These are phyloP conservation scores for Leishmania amazonensis DNA, from an alignment of 208 protist genomes.

Conservation along the genomic window DNA sequence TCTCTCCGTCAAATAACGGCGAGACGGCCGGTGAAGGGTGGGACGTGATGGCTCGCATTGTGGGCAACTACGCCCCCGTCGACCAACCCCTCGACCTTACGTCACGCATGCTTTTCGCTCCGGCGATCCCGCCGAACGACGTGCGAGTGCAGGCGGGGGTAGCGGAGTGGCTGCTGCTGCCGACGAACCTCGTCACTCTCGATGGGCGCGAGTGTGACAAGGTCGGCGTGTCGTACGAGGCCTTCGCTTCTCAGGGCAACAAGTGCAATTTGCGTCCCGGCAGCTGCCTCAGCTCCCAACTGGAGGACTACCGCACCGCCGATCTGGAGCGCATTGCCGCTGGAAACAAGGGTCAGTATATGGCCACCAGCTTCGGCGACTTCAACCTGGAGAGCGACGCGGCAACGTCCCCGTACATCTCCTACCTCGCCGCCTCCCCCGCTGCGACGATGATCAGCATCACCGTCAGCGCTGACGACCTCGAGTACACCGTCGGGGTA, in stretches of 20 bases:
- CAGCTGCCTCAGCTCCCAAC: slow-evolving; percentile 80
- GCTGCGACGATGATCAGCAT: slow-evolving; percentile 68
- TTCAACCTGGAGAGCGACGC: slow-evolving; percentile 37
- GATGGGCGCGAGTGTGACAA: slow-evolving; percentile 88
- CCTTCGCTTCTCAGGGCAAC: slow-evolving; percentile 76
- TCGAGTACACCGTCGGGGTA: slow-evolving; percentile 74
- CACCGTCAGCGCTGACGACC: slow-evolving; percentile 71
- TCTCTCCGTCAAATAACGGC: slow-evolving; percentile 49
- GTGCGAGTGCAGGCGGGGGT: slow-evolving; percentile 47
- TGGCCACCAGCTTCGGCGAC: slow-evolving; percentile 58
- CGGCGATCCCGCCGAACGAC: slow-evolving; percentile 35
- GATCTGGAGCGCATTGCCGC: slow-evolving; percentile 50
- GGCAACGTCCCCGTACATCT: slow-evolving; percentile 47
- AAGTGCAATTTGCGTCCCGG: slow-evolving; percentile 57
- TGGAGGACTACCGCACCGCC: slow-evolving; percentile 72
- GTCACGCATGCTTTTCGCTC: slow-evolving; percentile 78
- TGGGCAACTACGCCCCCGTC: slow-evolving; percentile 71
- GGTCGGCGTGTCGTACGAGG: slow-evolving; percentile 89
- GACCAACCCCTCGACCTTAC: slow-evolving; percentile 63
- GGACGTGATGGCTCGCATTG: slow-evolving; percentile 52
- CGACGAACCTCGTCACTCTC: slow-evolving; percentile 60
- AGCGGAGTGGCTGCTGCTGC: slow-evolving; percentile 82
- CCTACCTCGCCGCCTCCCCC: slow-evolving; percentile 48
- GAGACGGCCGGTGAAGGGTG: slow-evolving; percentile 37
- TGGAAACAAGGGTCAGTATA: slow-evolving; percentile 54